Base-by-base conservation (phyloP, 2,329 filamentous ascomycete species). In the Xenoacremonium recifei region DNA sequence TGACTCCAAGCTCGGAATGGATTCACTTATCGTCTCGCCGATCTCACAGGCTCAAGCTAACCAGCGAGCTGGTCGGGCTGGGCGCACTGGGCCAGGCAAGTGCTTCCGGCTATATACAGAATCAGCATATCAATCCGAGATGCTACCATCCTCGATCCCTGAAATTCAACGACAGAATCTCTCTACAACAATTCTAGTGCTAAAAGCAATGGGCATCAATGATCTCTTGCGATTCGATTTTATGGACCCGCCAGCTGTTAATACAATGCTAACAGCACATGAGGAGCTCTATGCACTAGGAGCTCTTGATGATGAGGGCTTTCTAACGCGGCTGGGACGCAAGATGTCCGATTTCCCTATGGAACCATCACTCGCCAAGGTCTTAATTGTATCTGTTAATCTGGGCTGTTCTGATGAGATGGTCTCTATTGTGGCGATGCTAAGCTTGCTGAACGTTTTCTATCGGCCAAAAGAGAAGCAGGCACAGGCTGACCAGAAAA, bases 271-370 rank as follows among this genome's bases (percentile, higher is more conserved):
- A 50, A 95, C 90, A 37, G 93, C 93, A 0, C 72, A 99, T 4
- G 95, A 99, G 67, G 93, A 97, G 62, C 75, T 99, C 0, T 99
- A 99, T 60, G 89, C 90, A 1, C 73, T 99, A 9, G 89, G 86
- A 3, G 92, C 92, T 0, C 75, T 99, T 0, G 93, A 99, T 51
- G 92, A 99, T 57, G 93, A 99, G 75, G 93, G 93, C 12, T 76
- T 99, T 0, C 72, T 99, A 3, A 99, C 93, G 0, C 83, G 93
- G 5, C 77, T 96, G 2, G 93, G 93, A 6, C 82, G 93, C 34
- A 95, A 96, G 64, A 97, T 99, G 92, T 91, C 93, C 11, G 92
- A 97, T 60, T 97, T 97, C 64, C 93, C 93, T 1, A 97, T 97
- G 89, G 91, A 97, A 42, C 93, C 93, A 0, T 83, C 89, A 1